A percentile compares a stretch with the other conserved stretches of the same genome.
Conservation (phyloP, 164 flowering plant species). For the grape (Vitis vinifera) region ASM3070453v1 NC_081812.1:20168501-20169000, state of each 20-base stretch:
- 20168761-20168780: too few species aligned
- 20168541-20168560: conserved; percentile 79
- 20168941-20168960: conserved; percentile 34
- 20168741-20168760: too few species aligned
- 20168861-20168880: conserved; percentile 19
- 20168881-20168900: neutral
- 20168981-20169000: conserved; percentile 55
- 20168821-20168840: too few species aligned
- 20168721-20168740: too few species aligned
- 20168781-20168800: too few species aligned
- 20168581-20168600: conserved; percentile 71
- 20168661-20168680: too few species aligned
- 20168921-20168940: conserved; percentile 6
- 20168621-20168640: neutral
- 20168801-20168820: too few species aligned
- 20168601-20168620: conserved; percentile 39
- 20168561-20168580: conserved; percentile 74
- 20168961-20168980: conserved; percentile 51
- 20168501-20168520: conserved; percentile 85
- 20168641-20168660: neutral
- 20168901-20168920: too few species aligned
- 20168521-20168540: conserved; percentile 77
- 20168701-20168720: too few species aligned
- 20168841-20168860: conserved; percentile 1
- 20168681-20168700: too few species aligned